phyloP scores from a whole-genome alignment of 192 early-diverging fungal species.

The Pilaira anomala region DNA sequence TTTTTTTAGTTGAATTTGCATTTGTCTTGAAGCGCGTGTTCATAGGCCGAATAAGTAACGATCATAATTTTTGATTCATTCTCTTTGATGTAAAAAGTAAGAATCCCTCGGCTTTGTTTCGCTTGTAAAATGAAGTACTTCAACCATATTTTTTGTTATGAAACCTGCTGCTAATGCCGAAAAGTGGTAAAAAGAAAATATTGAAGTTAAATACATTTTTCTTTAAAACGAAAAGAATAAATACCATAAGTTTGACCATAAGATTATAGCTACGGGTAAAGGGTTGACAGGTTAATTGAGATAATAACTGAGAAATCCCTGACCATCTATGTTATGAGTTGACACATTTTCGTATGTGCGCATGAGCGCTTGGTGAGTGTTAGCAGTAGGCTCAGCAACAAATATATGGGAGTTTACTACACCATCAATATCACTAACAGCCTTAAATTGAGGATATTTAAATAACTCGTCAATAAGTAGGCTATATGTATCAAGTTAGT shows the following conservation, averaged over 20 bases:
- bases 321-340: slow-evolving; percentile 32
- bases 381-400: slow-evolving; percentile 16
- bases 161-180: slow-evolving; percentile 9
- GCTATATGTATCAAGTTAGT: too few species aligned
- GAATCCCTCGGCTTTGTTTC: slow-evolving; percentile 36
- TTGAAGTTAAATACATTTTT: neutral
- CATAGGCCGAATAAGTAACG: slow-evolving; percentile 11
- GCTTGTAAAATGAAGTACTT: slow-evolving; percentile 29
- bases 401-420: slow-evolving; percentile 24
- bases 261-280: slow-evolving; percentile 31
- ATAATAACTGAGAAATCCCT: slow-evolving; percentile 37
- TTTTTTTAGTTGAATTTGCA: neutral
- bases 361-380: slow-evolving; percentile 20
- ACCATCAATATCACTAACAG: slow-evolving; percentile 17
- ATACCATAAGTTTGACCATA: slow-evolving; percentile 27
- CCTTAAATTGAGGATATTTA: slow-evolving; percentile 19
- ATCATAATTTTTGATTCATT: slow-evolving; percentile 30
- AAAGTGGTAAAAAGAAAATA: slow-evolving; percentile 22
- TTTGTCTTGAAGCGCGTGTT: slow-evolving; percentile 11
- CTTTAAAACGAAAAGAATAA: neutral
- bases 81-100: slow-evolving; percentile 13
- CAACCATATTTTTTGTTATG: slow-evolving; percentile 17
- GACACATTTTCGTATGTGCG: slow-evolving; percentile 16
- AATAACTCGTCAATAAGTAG: slow-evolving; percentile 27
- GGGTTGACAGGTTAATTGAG: slow-evolving; percentile 26